phyloP scores from a whole-genome alignment of 768 basidiomycete genomes.

The Gymnopilus junonius region DNA sequence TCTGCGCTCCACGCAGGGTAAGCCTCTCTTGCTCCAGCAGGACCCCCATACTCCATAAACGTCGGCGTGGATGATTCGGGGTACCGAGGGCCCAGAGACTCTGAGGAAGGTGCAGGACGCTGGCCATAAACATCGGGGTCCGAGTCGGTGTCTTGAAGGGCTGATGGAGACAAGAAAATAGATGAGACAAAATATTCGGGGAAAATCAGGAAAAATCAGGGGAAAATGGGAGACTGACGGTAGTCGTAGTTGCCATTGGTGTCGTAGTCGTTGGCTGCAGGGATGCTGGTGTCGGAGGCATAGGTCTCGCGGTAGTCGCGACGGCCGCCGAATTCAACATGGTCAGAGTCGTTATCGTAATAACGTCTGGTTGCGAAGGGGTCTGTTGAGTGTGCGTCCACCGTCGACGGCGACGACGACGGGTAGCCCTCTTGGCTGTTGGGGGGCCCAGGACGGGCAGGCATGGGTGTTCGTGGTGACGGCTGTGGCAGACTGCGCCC shows the following conservation, averaged over 20 bases:
- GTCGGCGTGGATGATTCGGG: slow-evolving; percentile 79
- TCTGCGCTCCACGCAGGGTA: slow-evolving; percentile 96
- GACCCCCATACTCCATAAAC: slow-evolving; percentile 63
- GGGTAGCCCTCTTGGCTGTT: slow-evolving; percentile 66
- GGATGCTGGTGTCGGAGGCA: slow-evolving; percentile 72
- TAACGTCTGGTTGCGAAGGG: slow-evolving; percentile 66
- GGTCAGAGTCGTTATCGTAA: slow-evolving; percentile 80
- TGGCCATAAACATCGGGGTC: slow-evolving; percentile 76
- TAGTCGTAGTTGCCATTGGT: slow-evolving; percentile 68
- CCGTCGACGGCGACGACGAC: slow-evolving; percentile 56
- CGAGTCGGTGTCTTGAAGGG: slow-evolving; percentile 83
- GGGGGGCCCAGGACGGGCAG: slow-evolving; percentile 56
- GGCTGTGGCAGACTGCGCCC: slow-evolving; percentile 9
- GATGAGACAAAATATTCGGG: slow-evolving; percentile 21
- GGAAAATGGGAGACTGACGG: slow-evolving; percentile 41
- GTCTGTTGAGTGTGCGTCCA: slow-evolving; percentile 66
- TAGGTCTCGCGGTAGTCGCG: slow-evolving; percentile 57
- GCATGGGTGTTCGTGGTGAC: slow-evolving; percentile 42
- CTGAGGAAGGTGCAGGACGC: slow-evolving; percentile 73
- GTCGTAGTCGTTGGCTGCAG: slow-evolving; percentile 72
- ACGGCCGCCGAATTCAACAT: slow-evolving; percentile 64
- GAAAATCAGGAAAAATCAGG: slow-evolving; percentile 14
- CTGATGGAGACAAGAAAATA: slow-evolving; percentile 39
- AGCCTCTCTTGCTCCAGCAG: slow-evolving; percentile 70
- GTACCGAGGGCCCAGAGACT: slow-evolving; percentile 67